Conservation (phyloP, 345 rosid species). For the Rhodamnia argentea region DNA sequence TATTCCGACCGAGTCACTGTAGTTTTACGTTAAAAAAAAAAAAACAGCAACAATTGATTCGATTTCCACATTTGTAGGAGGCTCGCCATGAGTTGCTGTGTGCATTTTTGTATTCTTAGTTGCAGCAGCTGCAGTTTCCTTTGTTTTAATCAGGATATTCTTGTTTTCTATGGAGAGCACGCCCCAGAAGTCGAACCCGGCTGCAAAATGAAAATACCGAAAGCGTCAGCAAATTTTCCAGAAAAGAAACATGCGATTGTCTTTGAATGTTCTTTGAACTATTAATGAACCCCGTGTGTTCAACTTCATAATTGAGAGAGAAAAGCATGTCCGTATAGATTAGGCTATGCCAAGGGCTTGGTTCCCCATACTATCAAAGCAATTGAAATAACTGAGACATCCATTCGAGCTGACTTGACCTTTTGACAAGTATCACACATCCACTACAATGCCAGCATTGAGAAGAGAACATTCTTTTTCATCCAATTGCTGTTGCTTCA, state of each 20-base stretch:
- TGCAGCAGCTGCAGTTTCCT: neutral
- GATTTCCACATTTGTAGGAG: neutral
- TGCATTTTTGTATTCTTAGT: neutral
- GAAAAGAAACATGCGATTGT: neutral
- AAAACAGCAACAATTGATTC: neutral
- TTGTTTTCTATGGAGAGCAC: slow-evolving; percentile 10
- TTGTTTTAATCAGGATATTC: neutral
- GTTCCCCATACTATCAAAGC: neutral
- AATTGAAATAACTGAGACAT: neutral
- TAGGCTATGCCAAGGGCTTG: neutral
- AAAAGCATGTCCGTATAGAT: neutral
- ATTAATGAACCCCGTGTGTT: neutral
- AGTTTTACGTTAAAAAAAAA: neutral
- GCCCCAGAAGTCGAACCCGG: slow-evolving; percentile 31
- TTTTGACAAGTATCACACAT: neutral
- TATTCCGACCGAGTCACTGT: neutral
- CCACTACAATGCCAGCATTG: neutral
- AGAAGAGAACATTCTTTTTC: neutral
- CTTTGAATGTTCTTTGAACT: neutral
- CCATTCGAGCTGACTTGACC: neutral
- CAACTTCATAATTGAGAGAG: neutral
- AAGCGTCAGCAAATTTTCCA: neutral
- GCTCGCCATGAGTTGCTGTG: neutral
- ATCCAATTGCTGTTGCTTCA: neutral
- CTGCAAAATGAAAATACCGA: slow-evolving; percentile 7